Evolutionary conservation across 805 yeast genomes (phyloP), one percentile per base, ranked within the genome.

Genomic region (Monosporozyma servazzii): DNA sequence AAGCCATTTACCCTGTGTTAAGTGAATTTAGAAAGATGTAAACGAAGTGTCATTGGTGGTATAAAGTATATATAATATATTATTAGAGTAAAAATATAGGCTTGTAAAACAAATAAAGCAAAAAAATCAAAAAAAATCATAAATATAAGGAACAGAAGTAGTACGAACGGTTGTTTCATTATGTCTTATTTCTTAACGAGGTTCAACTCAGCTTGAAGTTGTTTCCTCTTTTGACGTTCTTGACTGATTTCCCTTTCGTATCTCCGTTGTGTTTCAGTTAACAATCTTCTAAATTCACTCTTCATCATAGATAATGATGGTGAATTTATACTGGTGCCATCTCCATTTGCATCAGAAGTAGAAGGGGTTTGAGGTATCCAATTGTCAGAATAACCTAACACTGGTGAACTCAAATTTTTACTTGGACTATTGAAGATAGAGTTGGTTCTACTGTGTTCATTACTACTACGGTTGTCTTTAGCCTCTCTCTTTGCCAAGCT

Each of bases 1-100:
- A 91, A 69, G 95, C 97, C 54, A 93, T 93, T 48, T 93, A 91
- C 71, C 99, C 99, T 48, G 99, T 93, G 71, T 77, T 93, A 77
- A 90, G 95, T 74, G 98, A 93, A 77, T 93, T 91, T 75, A 83
- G 98, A 69, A 93, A 93, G 71, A 63, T 75, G 63, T 74, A 62
- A 48, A n/a, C n/a, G n/a, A 20, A 25, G 39, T 29, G 30, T 42
- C 45, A n/a, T 21, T 42, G 17, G 33, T 42, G 25, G 44, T 23
- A 33, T 33, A 33, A 33, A 2, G 13, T 39, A 39, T 39, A 39
- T 39, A 39, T 39, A 25, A 27, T 27, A n/a, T n/a, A 27, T 27
- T 29, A 9, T 40, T n/a, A n/a, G 25, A 13, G 17, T 15, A 15
- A 20, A 20, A 17, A 20, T 44, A 8, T 44, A 29, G 29, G 47